These are phyloP conservation scores for Plasmodium blacklocki DNA, from an alignment of 169 alveolate genomes.

Conservation along the genomic window DNA sequence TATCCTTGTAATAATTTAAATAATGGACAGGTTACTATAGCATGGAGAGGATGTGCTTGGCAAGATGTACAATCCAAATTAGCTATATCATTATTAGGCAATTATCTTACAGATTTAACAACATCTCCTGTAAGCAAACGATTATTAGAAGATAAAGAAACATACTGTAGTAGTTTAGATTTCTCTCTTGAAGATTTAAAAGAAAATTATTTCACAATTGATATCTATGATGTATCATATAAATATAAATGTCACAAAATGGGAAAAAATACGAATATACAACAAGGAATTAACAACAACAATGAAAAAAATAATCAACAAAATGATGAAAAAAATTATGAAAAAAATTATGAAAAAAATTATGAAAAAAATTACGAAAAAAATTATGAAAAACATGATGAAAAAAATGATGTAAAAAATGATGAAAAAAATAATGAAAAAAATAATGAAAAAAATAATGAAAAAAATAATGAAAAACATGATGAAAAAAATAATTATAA, in stretches of 20 bases:
- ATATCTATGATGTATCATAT: conserved; percentile 78
- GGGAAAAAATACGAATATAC: not conserved
- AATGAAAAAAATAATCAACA: too few relatives aligned
- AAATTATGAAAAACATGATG: too few relatives aligned
- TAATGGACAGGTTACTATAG: conserved; percentile 77
- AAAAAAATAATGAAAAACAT: too few relatives aligned
- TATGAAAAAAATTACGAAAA: too few relatives aligned
- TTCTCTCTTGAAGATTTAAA: conserved; percentile 77
- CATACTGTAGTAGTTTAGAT: conserved; percentile 81
- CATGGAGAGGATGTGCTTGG: conserved; percentile 87
- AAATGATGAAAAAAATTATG: too few relatives aligned
- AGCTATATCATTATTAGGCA: conserved; percentile 81
- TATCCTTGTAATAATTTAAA: conserved; percentile 84
- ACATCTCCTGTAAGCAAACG: conserved; percentile 82
- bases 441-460: too few relatives aligned
- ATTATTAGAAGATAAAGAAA: conserved; percentile 77
- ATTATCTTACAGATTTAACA: conserved; percentile 78
- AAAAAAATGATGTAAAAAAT: too few relatives aligned
- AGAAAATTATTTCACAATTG: conserved; percentile 69
- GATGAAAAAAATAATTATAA: too few relatives aligned
- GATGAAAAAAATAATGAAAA: too few relatives aligned
- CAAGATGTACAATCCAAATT: conserved; percentile 69
- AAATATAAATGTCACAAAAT: conserved; percentile 18
- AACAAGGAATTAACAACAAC: not conserved
- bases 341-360: too few relatives aligned